phyloP scores from a whole-genome alignment of 331 rosid species.

The Acacia concinna region DNA sequence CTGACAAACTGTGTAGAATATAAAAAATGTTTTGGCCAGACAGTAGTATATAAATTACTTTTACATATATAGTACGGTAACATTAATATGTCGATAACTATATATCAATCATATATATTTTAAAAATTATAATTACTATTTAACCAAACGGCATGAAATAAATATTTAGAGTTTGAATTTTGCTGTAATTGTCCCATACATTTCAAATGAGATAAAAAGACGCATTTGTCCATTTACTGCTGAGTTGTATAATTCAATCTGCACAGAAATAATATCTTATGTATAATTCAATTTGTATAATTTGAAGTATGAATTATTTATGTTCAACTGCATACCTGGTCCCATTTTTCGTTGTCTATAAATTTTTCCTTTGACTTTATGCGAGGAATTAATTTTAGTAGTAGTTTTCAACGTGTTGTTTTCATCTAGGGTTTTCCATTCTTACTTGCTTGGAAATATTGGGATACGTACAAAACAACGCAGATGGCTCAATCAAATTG shows the following conservation, averaged over 20 bases:
- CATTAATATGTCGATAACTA: neutral
- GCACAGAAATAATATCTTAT: neutral
- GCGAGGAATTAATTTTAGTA: neutral
- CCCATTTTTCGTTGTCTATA: neutral
- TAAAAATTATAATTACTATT: neutral
- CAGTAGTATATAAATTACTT: neutral
- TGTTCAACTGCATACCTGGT: neutral
- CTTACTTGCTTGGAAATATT: neutral
- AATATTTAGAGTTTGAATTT: neutral
- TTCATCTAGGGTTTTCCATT: slow-evolving; percentile 1
- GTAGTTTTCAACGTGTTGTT: neutral
- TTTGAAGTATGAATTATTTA: neutral
- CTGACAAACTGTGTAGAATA: neutral
- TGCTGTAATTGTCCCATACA: neutral
- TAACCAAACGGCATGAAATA: neutral
- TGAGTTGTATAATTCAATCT: neutral
- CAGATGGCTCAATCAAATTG: neutral
- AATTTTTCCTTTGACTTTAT: neutral
- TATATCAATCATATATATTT: neutral
- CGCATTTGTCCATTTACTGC: neutral
- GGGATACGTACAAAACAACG: neutral
- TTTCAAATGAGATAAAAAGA: neutral
- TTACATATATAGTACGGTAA: neutral
- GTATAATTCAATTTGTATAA: no score
- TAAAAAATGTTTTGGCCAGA: no score